phyloP scores from a whole-genome alignment of 106 monocot genomes.

The Hemerocallis citrina region DNA sequence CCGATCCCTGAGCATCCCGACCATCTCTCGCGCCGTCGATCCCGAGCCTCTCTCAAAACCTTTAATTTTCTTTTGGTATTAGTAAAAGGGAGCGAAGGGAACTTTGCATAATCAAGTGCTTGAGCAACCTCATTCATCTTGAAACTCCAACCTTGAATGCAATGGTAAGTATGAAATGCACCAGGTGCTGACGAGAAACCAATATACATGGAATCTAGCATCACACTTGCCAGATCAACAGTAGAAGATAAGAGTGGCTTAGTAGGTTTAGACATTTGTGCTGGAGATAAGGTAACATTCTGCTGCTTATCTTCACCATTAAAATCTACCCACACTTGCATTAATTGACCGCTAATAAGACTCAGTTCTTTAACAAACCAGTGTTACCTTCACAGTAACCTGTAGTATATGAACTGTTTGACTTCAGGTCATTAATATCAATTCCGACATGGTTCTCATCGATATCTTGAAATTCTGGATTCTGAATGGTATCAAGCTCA shows the following conservation, averaged over 20 bases:
- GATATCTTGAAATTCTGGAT: slow-evolving; percentile 34
- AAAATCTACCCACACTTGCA: slow-evolving; percentile 38
- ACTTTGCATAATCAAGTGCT: neutral
- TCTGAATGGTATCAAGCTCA: slow-evolving; percentile 46
- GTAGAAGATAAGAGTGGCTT: slow-evolving; percentile 21
- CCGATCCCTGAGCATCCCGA: too few relatives aligned
- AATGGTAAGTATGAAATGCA: slow-evolving; percentile 1
- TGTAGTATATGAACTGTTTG: neutral
- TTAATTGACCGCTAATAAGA: slow-evolving; percentile 15
- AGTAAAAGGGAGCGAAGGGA: too few relatives aligned
- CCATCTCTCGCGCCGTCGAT: too few relatives aligned
- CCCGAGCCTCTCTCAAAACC: too few relatives aligned
- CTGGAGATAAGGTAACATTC: slow-evolving; percentile 16
- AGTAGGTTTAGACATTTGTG: slow-evolving; percentile 14
- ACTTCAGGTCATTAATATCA: neutral
- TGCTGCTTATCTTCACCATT: slow-evolving; percentile 13
- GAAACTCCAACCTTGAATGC: slow-evolving; percentile 37
- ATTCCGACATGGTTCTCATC: slow-evolving; percentile 13
- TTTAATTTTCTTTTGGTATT: too few relatives aligned
- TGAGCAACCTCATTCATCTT: slow-evolving; percentile 14
- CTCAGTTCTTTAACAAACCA: neutral
- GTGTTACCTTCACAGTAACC: neutral
- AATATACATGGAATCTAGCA: slow-evolving; percentile 20
- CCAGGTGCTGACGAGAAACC: slow-evolving; percentile 31
- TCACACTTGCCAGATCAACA: slow-evolving; percentile 17